phyloP scores from a whole-genome alignment of 108 stramenopile genomes.

The Cyclotella atomus region DNA sequence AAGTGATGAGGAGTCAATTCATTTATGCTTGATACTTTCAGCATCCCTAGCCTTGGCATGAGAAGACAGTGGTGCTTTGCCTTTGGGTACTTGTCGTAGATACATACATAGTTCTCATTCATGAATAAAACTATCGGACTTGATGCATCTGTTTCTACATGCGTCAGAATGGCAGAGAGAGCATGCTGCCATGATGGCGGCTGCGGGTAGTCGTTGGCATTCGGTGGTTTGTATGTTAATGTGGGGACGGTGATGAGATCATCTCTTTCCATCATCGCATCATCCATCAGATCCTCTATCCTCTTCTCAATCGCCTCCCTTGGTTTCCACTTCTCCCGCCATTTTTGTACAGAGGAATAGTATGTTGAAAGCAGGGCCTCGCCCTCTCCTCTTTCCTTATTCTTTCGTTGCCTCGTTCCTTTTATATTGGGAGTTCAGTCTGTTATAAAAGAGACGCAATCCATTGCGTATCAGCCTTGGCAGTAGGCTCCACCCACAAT shows the following conservation, averaged over 20 bases:
- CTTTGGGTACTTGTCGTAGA: slow-evolving; percentile 41
- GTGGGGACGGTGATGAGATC: not conserved
- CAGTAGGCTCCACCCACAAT: too few relatives aligned
- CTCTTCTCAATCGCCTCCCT: too few relatives aligned
- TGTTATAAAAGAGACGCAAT: too few relatives aligned
- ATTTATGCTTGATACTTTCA: slow-evolving; percentile 13
- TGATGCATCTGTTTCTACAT: slow-evolving; percentile 3
- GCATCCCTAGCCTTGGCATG: slow-evolving; percentile 9
- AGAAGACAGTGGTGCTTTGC: slow-evolving; percentile 37
- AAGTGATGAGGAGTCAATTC: slow-evolving; percentile 36
- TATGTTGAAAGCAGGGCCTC: too few relatives aligned
- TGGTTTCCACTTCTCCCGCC: too few relatives aligned
- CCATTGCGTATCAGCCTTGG: too few relatives aligned
- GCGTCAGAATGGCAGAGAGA: slow-evolving; percentile 15
- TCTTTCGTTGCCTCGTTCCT: too few relatives aligned
- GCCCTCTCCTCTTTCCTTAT: too few relatives aligned
- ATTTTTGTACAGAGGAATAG: too few relatives aligned
- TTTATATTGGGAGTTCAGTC: too few relatives aligned
- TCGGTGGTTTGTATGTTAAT: slow-evolving; percentile 19
- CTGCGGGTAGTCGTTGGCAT: slow-evolving; percentile 16
- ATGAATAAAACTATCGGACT: slow-evolving; percentile 24
- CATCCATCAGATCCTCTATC: too few relatives aligned
- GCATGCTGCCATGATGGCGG: slow-evolving; percentile 19
- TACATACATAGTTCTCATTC: slow-evolving; percentile 31
- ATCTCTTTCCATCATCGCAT: not conserved